Conservation (phyloP, 2,329 filamentous ascomycete genomes). For the Calonectria pseudoturangicola region DNA sequence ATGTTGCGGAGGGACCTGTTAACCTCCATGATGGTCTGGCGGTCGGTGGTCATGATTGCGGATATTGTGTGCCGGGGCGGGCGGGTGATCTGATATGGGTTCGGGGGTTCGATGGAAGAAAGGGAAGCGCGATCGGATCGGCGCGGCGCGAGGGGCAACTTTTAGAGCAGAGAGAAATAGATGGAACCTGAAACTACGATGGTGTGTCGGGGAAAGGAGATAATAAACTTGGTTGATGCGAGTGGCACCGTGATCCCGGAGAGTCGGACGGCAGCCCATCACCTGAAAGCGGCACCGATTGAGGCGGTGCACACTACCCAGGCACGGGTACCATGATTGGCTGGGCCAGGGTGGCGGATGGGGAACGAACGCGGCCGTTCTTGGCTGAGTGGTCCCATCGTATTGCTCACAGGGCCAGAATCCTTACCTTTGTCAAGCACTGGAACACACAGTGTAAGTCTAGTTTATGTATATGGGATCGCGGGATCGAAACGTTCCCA, state of each 20-base stretch:
- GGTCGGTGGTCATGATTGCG: slow-evolving; percentile 68
- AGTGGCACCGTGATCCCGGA: slow-evolving; percentile 13
- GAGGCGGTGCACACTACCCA: slow-evolving; percentile 49
- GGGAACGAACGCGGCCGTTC: not conserved
- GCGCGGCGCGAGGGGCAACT: not conserved
- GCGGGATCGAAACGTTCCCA: too few species aligned
- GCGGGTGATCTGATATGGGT: not conserved
- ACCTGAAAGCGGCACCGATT: slow-evolving; percentile 41
- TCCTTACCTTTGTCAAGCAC: too few species aligned
- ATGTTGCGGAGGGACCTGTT: slow-evolving; percentile 92
- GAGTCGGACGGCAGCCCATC: slow-evolving; percentile 27
- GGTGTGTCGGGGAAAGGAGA: slow-evolving; percentile 19
- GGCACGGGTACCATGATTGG: not conserved
- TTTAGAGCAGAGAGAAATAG: not conserved
- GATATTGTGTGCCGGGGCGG: slow-evolving; percentile 1
- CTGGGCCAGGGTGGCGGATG: not conserved
- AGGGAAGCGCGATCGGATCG: not conserved
- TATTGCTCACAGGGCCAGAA: not conserved
- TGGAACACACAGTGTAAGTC: too few species aligned
- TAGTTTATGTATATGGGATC: too few species aligned
- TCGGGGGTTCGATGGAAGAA: not conserved
- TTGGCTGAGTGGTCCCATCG: slow-evolving; percentile 27
- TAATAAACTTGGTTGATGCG: not conserved
- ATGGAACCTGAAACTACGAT: slow-evolving; percentile 30
- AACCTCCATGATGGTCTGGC: slow-evolving; percentile 79